Evolutionary conservation across 2,329 filamentous ascomycete genomes (phyloP).

Genomic region (Neoascochyta sp.): DNA sequence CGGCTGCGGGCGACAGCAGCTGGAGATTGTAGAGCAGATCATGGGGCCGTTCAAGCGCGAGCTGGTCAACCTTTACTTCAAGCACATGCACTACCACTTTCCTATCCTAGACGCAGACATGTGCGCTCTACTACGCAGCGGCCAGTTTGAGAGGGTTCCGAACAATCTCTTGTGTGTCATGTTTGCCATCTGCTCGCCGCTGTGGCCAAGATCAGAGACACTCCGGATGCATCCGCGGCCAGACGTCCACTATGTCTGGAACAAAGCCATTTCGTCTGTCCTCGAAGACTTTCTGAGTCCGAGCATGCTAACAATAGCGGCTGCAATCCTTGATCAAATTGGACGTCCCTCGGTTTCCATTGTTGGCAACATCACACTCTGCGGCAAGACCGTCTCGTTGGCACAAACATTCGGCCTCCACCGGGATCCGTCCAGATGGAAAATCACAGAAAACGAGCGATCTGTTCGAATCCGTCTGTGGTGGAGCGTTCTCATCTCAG

Average conservation of each 20-base stretch:
- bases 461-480: constrained; percentile 51
- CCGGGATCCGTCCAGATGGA: constrained; percentile 53
- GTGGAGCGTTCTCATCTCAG: constrained; percentile 57
- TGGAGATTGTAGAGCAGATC: constrained; percentile 42
- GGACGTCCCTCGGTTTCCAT: constrained; percentile 42
- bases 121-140: constrained; percentile 33
- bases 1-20: constrained; percentile 38
- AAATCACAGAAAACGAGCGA: constrained; percentile 50
- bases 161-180: constrained; percentile 40
- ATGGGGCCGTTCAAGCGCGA: constrained; percentile 38
- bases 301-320: constrained; percentile 39
- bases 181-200: constrained; percentile 36
- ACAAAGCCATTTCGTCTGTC: constrained; percentile 41
- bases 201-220: constrained; percentile 37
- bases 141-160: constrained; percentile 34
- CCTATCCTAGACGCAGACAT: constrained; percentile 41
- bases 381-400: constrained; percentile 52
- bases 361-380: constrained; percentile 51
- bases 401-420: constrained; percentile 56
- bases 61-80: constrained; percentile 47
- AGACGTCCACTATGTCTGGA: constrained; percentile 41
- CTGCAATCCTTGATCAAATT: constrained; percentile 41
- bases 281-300: constrained; percentile 45
- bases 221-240: constrained; percentile 38
- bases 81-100: constrained; percentile 36